Percentiles rank a stretch among this genome's conserved stretches.
Evolutionary conservation across 352 stramenopile genomes (phyloP).

Genomic region (Phytopythium mirpurense): DNA sequence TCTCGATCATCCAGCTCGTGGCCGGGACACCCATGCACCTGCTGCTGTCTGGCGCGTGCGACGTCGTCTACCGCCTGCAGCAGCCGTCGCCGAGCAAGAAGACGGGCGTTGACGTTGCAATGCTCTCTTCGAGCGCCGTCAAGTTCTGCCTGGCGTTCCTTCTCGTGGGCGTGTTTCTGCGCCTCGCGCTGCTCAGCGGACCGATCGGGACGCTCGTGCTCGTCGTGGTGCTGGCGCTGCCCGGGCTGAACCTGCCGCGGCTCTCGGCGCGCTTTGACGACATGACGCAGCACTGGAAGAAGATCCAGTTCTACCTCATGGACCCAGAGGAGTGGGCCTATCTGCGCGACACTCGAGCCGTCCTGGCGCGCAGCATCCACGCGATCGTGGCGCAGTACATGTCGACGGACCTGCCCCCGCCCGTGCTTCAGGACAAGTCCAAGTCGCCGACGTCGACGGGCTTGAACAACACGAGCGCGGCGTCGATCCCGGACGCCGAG

Average conservation of each 20-base stretch:
- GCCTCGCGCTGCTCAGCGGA: conserved; percentile 26
- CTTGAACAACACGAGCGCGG: not conserved
- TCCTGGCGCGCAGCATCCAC: conserved; percentile 60
- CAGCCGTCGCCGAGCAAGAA: conserved; percentile 11
- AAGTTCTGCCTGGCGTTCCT: conserved; percentile 36
- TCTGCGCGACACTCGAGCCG: conserved; percentile 45
- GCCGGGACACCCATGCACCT: conserved; percentile 35
- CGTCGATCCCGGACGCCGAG: not conserved
- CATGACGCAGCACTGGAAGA: conserved; percentile 57
- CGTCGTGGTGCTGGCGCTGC: conserved; percentile 23
- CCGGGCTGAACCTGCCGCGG: conserved; percentile 28
- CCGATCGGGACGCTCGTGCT: conserved; percentile 21
- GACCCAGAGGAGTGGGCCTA: conserved; percentile 42
- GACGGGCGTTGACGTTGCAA: conserved; percentile 19
- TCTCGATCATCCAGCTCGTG: conserved; percentile 31
- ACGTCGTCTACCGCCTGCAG: conserved; percentile 47
- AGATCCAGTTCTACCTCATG: conserved; percentile 74
- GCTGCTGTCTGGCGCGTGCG: conserved; percentile 40
- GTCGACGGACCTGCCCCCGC: conserved; percentile 52
- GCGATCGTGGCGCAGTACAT: conserved; percentile 63
- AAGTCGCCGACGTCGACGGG: conserved; percentile 25
- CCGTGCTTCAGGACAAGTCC: conserved; percentile 51
- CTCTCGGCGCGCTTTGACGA: conserved; percentile 31
- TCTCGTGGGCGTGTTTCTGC: conserved; percentile 28
- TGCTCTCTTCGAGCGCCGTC: conserved; percentile 18